Percentiles rank a stretch among this genome's conserved stretches.
Evolutionary conservation across 106 monocot species (phyloP).

Genomic region (Phalaenopsis equestris): DNA sequence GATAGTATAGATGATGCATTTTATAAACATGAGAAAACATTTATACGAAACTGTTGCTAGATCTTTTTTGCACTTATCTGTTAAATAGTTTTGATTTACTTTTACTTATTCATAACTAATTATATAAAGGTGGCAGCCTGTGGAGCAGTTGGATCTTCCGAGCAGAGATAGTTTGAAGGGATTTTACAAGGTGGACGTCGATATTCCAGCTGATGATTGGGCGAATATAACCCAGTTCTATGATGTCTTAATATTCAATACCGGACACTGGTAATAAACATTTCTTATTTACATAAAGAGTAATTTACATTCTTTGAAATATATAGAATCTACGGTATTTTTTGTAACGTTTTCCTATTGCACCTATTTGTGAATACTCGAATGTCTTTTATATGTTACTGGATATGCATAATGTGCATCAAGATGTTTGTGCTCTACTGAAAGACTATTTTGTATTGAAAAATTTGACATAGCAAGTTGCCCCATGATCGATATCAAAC

Average conservation of each 20-base stretch:
- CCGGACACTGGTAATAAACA: conserved; percentile 81
- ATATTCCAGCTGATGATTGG: conserved; percentile 93
- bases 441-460: background rate
- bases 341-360: background rate
- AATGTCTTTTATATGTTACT: background rate
- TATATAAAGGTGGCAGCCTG: conserved; percentile 83
- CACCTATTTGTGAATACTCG: background rate
- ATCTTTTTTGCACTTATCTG: background rate
- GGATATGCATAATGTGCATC: background rate
- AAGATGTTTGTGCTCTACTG: background rate
- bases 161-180: conserved; percentile 51
- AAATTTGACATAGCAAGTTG: too few relatives aligned
- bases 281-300: background rate
- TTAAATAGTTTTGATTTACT: background rate
- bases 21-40: too few relatives aligned
- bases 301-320: background rate
- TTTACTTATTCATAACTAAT: conserved; percentile 45
- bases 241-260: conserved; percentile 88
- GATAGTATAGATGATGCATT: too few relatives aligned
- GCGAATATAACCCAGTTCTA: conserved; percentile 72
- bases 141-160: conserved; percentile 19
- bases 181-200: conserved; percentile 75
- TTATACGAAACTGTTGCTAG: background rate
- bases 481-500: too few relatives aligned
- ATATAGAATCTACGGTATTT: background rate